A percentile compares a stretch with the other conserved stretches of the same genome.
phyloP scores from a whole-genome alignment of 2,329 filamentous ascomycete species.

The Rhynchosporium agropyri region DNA sequence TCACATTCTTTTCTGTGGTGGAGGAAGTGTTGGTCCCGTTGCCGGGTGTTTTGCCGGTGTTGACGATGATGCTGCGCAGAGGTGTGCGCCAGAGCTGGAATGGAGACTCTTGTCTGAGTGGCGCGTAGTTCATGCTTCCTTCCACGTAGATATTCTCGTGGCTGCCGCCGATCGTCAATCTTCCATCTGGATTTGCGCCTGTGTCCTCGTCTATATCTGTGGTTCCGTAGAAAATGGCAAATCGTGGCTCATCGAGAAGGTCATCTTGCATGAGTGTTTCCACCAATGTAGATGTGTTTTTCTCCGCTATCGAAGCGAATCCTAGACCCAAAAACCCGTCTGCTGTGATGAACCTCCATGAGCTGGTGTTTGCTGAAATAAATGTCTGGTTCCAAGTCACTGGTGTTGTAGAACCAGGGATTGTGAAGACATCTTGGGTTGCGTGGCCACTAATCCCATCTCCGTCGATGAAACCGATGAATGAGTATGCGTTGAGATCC shows the following conservation, averaged over 20 bases:
- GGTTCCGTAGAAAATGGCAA: constrained; percentile 3
- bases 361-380: background rate
- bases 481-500: background rate
- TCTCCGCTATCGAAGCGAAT: constrained; percentile 1
- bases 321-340: constrained; percentile 10
- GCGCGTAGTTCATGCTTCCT: background rate
- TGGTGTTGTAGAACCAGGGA: background rate
- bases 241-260: background rate
- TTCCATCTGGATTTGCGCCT: background rate
- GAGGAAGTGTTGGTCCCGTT: background rate
- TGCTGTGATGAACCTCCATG: background rate
- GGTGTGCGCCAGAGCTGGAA: constrained; percentile 6
- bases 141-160: constrained; percentile 7
- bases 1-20: background rate
- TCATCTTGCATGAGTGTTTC: constrained; percentile 7
- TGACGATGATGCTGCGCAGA: background rate
- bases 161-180: background rate
- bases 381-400: constrained; percentile 3
- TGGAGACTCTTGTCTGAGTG: background rate
- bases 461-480: too few species aligned
- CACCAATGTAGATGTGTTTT: background rate
- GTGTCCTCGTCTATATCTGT: background rate
- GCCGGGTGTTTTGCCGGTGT: too few species aligned
- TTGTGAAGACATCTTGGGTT: background rate
- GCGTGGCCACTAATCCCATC: background rate